Evolutionary conservation across 305 asterid genomes (phyloP).

Genomic region (Solanum aculeatissimum): DNA sequence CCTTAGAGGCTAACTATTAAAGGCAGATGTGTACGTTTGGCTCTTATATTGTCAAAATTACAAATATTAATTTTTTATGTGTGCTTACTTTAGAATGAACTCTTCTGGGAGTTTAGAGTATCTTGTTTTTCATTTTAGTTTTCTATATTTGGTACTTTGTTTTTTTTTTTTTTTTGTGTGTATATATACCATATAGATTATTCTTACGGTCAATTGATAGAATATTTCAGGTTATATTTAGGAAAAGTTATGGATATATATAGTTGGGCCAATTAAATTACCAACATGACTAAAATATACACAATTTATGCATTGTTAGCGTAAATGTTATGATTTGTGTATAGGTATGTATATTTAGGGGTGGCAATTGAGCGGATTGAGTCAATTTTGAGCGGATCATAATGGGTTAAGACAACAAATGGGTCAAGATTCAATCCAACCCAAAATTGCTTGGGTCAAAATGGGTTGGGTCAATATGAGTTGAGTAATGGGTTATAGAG

Average conservation of each 20-base stretch:
- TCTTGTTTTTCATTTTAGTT: not conserved
- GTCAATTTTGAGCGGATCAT: too few relatives aligned
- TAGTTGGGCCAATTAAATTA: not conserved
- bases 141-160: not conserved
- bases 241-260: not conserved
- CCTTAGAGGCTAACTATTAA: not conserved
- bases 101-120: not conserved
- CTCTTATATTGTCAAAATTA: not conserved
- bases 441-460: too few relatives aligned
- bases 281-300: not conserved
- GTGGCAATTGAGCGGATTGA: too few relatives aligned
- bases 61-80: not conserved
- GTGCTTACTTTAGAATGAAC: not conserved
- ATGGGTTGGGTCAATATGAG: too few relatives aligned
- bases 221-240: not conserved
- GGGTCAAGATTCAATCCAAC: too few relatives aligned
- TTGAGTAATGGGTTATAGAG: too few relatives aligned
- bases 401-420: too few relatives aligned
- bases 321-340: not conserved
- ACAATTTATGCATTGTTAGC: not conserved
- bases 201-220: not conserved
- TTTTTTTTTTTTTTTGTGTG: not conserved
- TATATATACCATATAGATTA: not conserved
- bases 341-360: not conserved
- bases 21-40: not conserved